phyloP scores from a whole-genome alignment of 2,329 filamentous ascomycete genomes.

The Pezicula carpinea region DNA sequence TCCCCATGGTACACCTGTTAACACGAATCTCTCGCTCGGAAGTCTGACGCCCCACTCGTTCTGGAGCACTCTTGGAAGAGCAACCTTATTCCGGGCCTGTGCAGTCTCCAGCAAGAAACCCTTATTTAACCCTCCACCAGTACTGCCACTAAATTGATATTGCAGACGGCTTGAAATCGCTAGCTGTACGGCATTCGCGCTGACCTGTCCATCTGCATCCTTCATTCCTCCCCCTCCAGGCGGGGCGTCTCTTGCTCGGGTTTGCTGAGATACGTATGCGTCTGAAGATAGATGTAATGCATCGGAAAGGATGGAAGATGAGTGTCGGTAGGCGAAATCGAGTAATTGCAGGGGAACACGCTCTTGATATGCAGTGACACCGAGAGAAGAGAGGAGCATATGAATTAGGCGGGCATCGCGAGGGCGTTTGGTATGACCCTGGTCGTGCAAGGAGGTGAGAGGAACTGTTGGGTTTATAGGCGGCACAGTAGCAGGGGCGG shows the following conservation, averaged over 20 bases:
- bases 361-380: constrained; percentile 74
- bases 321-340: constrained; percentile 84
- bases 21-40: constrained; percentile 63
- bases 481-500: constrained; percentile 17
- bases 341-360: constrained; percentile 78
- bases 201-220: constrained; percentile 41
- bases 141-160: constrained; percentile 60
- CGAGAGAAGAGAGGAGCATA: constrained; percentile 72
- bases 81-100: constrained; percentile 62
- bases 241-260: constrained; percentile 27
- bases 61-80: constrained; percentile 56
- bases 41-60: constrained; percentile 65
- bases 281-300: constrained; percentile 65
- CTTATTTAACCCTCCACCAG: constrained; percentile 54
- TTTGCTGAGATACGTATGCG: constrained; percentile 50
- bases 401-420: constrained; percentile 78
- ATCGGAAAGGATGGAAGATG: constrained; percentile 65
- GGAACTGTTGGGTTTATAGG: constrained; percentile 24
- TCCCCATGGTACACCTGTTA: constrained; percentile 62
- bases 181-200: constrained; percentile 64
- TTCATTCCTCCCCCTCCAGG: constrained; percentile 24
- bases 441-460: constrained; percentile 28
- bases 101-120: constrained; percentile 77
- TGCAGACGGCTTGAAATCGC: constrained; percentile 65
- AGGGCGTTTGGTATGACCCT: constrained; percentile 47